Evolutionary conservation across 768 basidiomycete species (phyloP), one percentile per base, ranked within the genome.

Genomic region (Leccinum disarticulatum): DNA sequence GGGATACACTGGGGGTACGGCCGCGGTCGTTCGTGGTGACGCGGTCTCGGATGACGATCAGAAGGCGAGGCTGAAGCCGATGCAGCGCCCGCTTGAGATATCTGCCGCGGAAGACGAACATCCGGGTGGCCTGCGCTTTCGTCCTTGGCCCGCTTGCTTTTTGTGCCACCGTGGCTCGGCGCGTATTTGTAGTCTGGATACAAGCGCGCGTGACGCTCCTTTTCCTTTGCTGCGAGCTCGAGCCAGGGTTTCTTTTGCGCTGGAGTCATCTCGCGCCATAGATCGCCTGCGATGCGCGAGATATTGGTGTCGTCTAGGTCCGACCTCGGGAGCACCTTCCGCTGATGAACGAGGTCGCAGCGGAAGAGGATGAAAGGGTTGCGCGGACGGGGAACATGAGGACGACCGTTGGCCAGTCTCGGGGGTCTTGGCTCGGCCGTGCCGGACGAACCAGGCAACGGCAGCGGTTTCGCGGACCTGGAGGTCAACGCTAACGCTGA

Each of bases 341-440:
- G 79, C 61, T 87, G 83, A 54, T 83, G 80, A 15, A 88, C 84
- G 55, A 89, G 85, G 68, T 90, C 84, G 68, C 84, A 88, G 46
- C 90, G 81, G 69, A 90, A 92, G 61, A 91, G 81, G 63, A 92
- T 90, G 74, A 92, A 92, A 0, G 89, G 86, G 70, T 91, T 91
- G 15, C 86, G 77, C 0, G 89, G 88, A 28, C 90, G 83, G 17
- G 87, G 86, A 41, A 90, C 81, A 67, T 90, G 89, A 6, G 76
- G 56, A 43, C 56, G 62, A 31, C 70, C 69, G 31, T 71, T 62
- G 17, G 55, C 27, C 0, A 63, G 55, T 6, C 66, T 63, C 11
- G 47, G 30, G 38, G 57, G 52, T 57, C 68, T 71, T 2, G 62
- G 54, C 6, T 60, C 61, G n/a, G 58, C 11, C 28, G 56, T n/a